These are phyloP conservation scores for Trifolium subterraneum DNA, from an alignment of 306 rosid genomes.

Conservation along the genomic window DNA sequence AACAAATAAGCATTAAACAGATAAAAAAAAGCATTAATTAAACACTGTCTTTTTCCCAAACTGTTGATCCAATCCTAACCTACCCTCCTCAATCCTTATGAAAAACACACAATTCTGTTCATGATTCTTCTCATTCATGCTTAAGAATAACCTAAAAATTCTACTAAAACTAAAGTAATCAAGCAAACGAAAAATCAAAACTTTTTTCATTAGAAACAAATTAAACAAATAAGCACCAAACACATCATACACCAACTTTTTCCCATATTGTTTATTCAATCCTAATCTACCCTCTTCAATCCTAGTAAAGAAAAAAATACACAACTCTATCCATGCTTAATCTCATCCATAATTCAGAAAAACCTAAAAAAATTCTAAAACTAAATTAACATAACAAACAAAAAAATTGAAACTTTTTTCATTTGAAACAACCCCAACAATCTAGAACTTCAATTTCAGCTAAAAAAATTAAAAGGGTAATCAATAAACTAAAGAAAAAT, in stretches of 20 bases:
- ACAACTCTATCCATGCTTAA: background rate
- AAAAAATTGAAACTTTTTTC: constrained; percentile 1
- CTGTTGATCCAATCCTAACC: background rate
- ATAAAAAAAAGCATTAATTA: no score
- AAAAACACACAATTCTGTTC: no score
- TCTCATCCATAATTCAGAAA: background rate
- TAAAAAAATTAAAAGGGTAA: constrained; percentile 16
- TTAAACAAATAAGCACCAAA: background rate
- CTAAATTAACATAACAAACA: background rate
- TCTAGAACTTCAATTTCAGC: background rate
- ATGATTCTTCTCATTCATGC: no score
- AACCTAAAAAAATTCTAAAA: background rate
- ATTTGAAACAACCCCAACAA: constrained; percentile 24
- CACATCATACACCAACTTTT: background rate
- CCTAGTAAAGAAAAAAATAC: background rate
- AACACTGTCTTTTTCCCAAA: background rate
- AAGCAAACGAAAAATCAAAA: background rate
- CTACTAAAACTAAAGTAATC: no score
- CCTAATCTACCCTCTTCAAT: background rate
- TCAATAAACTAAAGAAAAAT: background rate
- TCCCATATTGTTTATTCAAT: background rate
- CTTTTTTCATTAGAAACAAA: constrained; percentile 2
- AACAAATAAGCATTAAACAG: background rate
- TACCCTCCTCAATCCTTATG: background rate
- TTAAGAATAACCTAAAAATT: no score